Evolutionary conservation across 2,329 filamentous ascomycete species (phyloP), one percentile per base, ranked within the genome.

Genomic region (Xylaria sp.): DNA sequence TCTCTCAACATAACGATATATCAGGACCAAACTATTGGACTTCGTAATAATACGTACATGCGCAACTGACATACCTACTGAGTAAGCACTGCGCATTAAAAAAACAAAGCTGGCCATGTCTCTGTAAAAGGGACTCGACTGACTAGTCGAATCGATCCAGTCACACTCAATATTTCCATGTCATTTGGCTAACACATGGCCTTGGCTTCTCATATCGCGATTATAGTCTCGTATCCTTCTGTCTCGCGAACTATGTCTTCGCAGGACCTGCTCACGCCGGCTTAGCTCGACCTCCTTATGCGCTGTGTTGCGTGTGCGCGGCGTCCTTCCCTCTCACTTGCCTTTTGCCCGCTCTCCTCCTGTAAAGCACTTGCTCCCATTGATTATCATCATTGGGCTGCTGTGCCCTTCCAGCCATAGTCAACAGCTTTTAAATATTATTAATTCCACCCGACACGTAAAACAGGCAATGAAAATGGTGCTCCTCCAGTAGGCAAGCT

Each of bases 381-480:
- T n/a, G 15, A 51, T 52, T 39, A 28, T 20, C 10, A 41, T 46
- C 57, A 20, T 20, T 41, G 13, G 43, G 12, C 12, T 18, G 18
- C 52, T 33, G 31, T 6, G 25, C 43, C 23, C 36, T 13, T 13
- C 31, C 36, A 55, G 28, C 41, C 57, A 48, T 36, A 46, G 56
- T 33, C 33, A 39, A 62, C 23, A 65, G 66, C 66, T 69, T 68
- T 72, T 65, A 72, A 64, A 64, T 71, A 66, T 72, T 74, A 75
- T 75, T 75, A 75, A 73, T 72, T 69, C 73, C 75, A 73, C 72
- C 70, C 62, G 64, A 70, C 70, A 73, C 70, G 51, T 61, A 63
- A 70, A 65, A 73, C 71, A 71, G 64, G 66, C 68, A 72, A 62
- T 64, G 58, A 69, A 69, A 62, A 72, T 65, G 64, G 57, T 52